phyloP scores from a whole-genome alignment of 2,329 filamentous ascomycete genomes.

The Alternaria burnsii region DNA sequence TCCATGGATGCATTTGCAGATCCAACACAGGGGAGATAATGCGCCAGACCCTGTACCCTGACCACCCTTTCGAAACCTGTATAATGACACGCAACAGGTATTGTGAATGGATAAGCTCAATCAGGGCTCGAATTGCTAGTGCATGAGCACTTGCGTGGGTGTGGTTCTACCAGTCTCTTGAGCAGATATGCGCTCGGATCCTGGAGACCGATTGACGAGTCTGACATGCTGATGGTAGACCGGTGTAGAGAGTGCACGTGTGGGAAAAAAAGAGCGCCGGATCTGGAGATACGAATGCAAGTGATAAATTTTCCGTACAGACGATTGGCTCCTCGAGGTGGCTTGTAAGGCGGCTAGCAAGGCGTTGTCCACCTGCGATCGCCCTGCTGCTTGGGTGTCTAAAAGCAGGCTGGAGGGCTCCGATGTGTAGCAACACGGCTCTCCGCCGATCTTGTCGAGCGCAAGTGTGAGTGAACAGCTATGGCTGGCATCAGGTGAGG shows the following conservation, averaged over 20 bases:
- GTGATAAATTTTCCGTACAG: constrained; percentile 10
- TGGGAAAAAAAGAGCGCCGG: constrained; percentile 1
- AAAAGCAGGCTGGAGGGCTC: constrained; percentile 3
- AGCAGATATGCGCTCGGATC: not conserved
- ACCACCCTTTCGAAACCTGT: not conserved
- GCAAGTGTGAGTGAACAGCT: not conserved
- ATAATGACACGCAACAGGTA: not conserved
- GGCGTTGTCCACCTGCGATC: constrained; percentile 4
- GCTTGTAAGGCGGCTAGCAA: not conserved
- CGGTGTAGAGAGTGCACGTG: not conserved
- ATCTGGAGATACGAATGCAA: constrained; percentile 7
- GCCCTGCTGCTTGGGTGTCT: not conserved
- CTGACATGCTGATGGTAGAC: constrained; percentile 14
- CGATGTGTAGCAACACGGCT: not conserved
- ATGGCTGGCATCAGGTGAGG: not conserved
- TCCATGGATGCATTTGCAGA: not conserved
- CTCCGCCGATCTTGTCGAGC: not conserved
- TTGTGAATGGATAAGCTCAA: not conserved
- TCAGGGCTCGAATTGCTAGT: not conserved
- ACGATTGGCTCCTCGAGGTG: constrained; percentile 9
- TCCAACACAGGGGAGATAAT: not conserved
- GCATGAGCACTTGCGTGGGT: not conserved
- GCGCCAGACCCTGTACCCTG: not conserved
- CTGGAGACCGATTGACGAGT: constrained; percentile 1
- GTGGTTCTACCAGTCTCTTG: not conserved